Conservation (phyloP, 2,329 filamentous ascomycete genomes). For the Trichoderma afroharzianum region DNA sequence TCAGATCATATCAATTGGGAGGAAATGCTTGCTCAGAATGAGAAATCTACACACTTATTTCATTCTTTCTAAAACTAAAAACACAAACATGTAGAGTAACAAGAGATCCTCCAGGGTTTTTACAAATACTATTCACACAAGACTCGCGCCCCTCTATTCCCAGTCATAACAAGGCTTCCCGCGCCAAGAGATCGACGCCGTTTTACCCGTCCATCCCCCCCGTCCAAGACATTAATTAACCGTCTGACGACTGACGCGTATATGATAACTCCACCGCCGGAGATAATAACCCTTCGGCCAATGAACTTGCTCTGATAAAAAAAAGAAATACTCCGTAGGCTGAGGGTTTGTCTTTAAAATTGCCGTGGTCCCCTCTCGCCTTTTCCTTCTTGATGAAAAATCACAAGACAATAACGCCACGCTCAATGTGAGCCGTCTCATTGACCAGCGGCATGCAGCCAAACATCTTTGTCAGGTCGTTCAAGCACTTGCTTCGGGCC, state of each 20-base stretch:
- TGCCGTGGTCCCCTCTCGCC: background rate
- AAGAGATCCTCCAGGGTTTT: background rate
- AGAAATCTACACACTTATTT: background rate
- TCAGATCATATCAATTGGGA: background rate
- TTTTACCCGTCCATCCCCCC: background rate
- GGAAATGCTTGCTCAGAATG: too few species aligned
- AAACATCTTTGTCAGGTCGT: slow-evolving; percentile 33
- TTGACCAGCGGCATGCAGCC: slow-evolving; percentile 35
- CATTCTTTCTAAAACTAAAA: background rate
- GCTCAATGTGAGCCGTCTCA: slow-evolving; percentile 33
- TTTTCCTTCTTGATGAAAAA: background rate
- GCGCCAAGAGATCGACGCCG: slow-evolving; percentile 10
- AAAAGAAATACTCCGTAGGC: background rate
- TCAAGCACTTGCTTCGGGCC: slow-evolving; percentile 34
- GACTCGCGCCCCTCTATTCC: background rate
- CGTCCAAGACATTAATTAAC: slow-evolving; percentile 6
- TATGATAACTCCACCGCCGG: background rate
- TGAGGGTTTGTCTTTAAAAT: background rate
- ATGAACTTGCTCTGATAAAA: background rate
- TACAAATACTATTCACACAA: background rate
- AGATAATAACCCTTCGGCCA: background rate
- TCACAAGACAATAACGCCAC: slow-evolving; percentile 29
- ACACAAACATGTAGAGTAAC: background rate
- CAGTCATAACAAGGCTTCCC: background rate
- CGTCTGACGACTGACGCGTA: slow-evolving; percentile 2